phyloP scores from a whole-genome alignment of 2,329 filamentous ascomycete species.

The Sarocladium brachiariae region DNA sequence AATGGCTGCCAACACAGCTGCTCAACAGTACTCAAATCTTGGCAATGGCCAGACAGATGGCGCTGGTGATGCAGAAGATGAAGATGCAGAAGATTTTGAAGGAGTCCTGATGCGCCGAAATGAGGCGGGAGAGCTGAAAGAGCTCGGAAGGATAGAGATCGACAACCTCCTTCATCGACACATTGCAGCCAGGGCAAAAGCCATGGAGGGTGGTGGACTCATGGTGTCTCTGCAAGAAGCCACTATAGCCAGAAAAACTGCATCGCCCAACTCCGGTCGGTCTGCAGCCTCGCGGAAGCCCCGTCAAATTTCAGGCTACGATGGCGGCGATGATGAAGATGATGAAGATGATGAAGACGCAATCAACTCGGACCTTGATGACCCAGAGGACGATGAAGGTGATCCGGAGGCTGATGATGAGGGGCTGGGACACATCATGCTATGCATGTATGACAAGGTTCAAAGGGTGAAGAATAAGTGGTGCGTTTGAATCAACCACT shows the following conservation, averaged over 20 bases:
- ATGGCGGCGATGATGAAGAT: slow-evolving; percentile 55
- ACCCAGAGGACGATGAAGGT: slow-evolving; percentile 77
- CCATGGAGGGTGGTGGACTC: slow-evolving; percentile 67
- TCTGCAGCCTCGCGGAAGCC: slow-evolving; percentile 12
- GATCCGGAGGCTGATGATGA: slow-evolving; percentile 88
- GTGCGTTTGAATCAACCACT: slow-evolving; percentile 41
- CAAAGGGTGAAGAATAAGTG: slow-evolving; percentile 99
- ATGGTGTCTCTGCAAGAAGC: slow-evolving; percentile 65
- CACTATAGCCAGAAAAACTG: slow-evolving; percentile 15
- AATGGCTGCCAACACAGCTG: slow-evolving; percentile 15
- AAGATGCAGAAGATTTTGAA: slow-evolving; percentile 46
- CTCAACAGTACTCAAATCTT: slow-evolving; percentile 25
- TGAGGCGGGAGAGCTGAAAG: slow-evolving; percentile 44
- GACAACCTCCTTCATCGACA: slow-evolving; percentile 63
- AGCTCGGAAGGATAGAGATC: slow-evolving; percentile 55
- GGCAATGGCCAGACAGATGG: slow-evolving; percentile 65
- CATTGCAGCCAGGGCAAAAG: slow-evolving; percentile 57
- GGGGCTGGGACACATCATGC: slow-evolving; percentile 80
- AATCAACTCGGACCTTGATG: slow-evolving; percentile 97
- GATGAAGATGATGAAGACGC: slow-evolving; percentile 78
- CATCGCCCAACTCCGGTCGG: slow-evolving; percentile 19
- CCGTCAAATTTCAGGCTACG: slow-evolving; percentile 40
- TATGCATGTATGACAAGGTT: slow-evolving; percentile 99
- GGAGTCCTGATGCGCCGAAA: slow-evolving; percentile 54
- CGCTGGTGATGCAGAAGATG: slow-evolving; percentile 44